Base-by-base conservation (phyloP, 306 rosid genomes). In the Malus sieversii region DNA sequence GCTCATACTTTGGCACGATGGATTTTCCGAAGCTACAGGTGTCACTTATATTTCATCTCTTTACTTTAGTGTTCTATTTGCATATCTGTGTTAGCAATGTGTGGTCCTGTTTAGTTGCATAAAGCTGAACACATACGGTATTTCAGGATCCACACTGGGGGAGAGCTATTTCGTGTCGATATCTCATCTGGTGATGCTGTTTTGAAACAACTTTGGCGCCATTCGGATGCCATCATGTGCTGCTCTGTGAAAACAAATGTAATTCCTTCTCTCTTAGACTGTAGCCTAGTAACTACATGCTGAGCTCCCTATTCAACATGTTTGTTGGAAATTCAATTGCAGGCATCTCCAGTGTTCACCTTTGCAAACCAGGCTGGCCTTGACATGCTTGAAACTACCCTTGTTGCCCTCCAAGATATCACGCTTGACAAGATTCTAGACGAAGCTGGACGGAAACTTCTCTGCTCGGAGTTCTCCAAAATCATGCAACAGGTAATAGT, bases 351-450 rank as follows among this genome's bases (percentile, higher is more conserved):
- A 0, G 88, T 92, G 19, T 95, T 95, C 88, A 92, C 93, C 76
- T 95, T 95, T 77, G 92, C 97, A 8, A 95, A 95, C 85, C 99
- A 92, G 77, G 97, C 99, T 12, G 99, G 99, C 6, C 90, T 95
- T 4, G 97, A 95, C 89, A 90, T 95, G 97, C 98, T 95, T 13
- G 97, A 95, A 83, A 95, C 99, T 16, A 95, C 97, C 73, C 90
- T 95, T 2, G 96, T 95, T 20, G 96, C 97, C 55, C 97, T 95
- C 68, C 99, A 95, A 85, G 99, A 95, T 69, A 92, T 95, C 68
- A 85, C 89, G 91, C 97, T 95, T 0, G 99, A 95, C 84, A 95
- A 89, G 89, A 92, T 95, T 76, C 92, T 95, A 4, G 97, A 92
- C 38, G 99, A 95, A 27, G 84, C 90, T 44, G 97, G 97, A 59